Percentiles rank a stretch among this genome's conserved stretches.
Conservation (phyloP, 2,329 filamentous ascomycete species). For the Emydomyces testavorans region DNA sequence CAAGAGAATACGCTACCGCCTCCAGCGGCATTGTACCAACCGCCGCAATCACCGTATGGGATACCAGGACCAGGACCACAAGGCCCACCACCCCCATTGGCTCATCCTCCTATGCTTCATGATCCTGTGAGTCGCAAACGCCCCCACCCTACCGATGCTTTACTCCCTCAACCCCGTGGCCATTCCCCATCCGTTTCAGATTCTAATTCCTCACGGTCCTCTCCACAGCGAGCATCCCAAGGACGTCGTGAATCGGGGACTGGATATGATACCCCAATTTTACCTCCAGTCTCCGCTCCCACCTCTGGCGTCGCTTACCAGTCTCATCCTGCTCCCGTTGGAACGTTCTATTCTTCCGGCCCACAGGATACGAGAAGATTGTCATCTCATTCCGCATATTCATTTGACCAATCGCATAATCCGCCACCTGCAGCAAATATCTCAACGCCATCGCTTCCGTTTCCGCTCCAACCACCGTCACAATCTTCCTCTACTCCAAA, state of each 20-base stretch:
- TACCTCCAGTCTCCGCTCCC: constrained; percentile 38
- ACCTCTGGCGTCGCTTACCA: constrained; percentile 35
- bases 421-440: constrained; percentile 30
- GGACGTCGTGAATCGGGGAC: constrained; percentile 36
- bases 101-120: constrained; percentile 28
- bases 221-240: constrained; percentile 27
- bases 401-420: constrained; percentile 33
- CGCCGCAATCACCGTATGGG: constrained; percentile 27
- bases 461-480: constrained; percentile 27
- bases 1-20: constrained; percentile 30
- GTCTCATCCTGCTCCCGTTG: constrained; percentile 24
- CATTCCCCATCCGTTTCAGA: constrained; percentile 18
- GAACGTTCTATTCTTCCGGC: constrained; percentile 29
- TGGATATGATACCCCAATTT: constrained; percentile 36
- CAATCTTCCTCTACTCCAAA: constrained; percentile 22
- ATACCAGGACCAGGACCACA: constrained; percentile 23
- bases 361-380: constrained; percentile 32
- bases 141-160: constrained; percentile 18
- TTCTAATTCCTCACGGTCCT: constrained; percentile 24
- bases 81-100: constrained; percentile 27
- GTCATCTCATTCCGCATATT: constrained; percentile 36
- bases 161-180: constrained; percentile 14
- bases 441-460: constrained; percentile 21
- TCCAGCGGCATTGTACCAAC: constrained; percentile 32
- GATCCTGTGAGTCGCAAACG: constrained; percentile 38